Percentiles rank a stretch among this genome's conserved stretches.
Evolutionary conservation across 2,329 filamentous ascomycete species (phyloP).

Genomic region (Ophiostoma sp.): DNA sequence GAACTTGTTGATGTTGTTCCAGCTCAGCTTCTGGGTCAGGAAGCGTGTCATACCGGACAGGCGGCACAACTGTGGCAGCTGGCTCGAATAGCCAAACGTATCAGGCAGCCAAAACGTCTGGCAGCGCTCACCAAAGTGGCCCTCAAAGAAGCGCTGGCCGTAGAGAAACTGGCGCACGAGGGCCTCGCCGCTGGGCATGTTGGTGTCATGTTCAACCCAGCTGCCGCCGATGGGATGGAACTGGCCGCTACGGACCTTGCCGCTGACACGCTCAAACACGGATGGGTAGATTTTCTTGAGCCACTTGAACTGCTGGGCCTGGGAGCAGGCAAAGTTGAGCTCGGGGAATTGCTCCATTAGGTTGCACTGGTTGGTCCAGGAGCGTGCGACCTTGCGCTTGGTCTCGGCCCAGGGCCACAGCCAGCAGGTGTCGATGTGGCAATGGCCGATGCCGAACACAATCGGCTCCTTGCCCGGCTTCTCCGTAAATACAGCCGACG

Average conservation of each 20-base stretch:
- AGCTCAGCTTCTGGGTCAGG: conserved; percentile 96
- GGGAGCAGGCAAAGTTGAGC: conserved; percentile 84
- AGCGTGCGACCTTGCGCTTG: conserved; percentile 89
- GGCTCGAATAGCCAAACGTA: conserved; percentile 94
- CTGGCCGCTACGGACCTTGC: conserved; percentile 79
- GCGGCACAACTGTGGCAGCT: conserved; percentile 88
- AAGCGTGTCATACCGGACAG: conserved; percentile 95
- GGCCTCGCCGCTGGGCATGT: conserved; percentile 92
- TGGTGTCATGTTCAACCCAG: conserved; percentile 99
- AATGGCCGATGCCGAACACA: conserved; percentile 88
- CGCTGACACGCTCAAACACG: conserved; percentile 83
- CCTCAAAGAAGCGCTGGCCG: conserved; percentile 91
- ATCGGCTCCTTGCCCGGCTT: conserved; percentile 65
- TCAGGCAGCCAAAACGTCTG: conserved; percentile 96
- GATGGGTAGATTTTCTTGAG: conserved; percentile 82
- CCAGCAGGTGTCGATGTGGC: conserved; percentile 98
- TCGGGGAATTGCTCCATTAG: conserved; percentile 94
- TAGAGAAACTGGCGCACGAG: conserved; percentile 92
- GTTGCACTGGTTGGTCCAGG: conserved; percentile 95
- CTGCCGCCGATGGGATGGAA: conserved; percentile 96
- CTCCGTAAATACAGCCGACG: conserved; percentile 73
- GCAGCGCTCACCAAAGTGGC: conserved; percentile 81
- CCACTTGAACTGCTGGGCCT: conserved; percentile 98
- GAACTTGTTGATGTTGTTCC: conserved; percentile 99
- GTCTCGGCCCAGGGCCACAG: conserved; percentile 98